Evolutionary conservation across 495 filamentous ascomycete genomes (phyloP).

Genomic region (Zalerion maritima): DNA sequence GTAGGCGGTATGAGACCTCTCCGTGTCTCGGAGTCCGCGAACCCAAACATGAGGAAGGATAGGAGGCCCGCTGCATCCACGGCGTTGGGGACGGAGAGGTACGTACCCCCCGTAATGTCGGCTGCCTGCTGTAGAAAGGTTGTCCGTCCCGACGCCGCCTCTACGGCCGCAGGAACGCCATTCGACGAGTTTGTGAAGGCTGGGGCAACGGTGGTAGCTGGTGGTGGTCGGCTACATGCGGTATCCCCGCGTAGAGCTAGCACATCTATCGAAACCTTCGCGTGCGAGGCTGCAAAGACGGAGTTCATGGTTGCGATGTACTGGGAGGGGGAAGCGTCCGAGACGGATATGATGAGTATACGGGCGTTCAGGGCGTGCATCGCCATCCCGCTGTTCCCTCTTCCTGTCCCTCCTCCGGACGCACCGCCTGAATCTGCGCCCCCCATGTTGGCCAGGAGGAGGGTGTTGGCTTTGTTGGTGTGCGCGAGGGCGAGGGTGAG

Average conservation of each 20-base stretch:
- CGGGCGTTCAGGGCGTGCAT: conserved; percentile 53
- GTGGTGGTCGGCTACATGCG: too few species aligned
- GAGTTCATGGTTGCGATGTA: conserved; percentile 98
- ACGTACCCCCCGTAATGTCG: conserved; percentile 80
- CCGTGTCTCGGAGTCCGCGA: conserved; percentile 58
- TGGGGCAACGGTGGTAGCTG: too few species aligned
- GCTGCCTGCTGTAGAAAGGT: conserved; percentile 93
- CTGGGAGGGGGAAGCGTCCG: conserved; percentile 68
- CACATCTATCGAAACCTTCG: conserved; percentile 79
- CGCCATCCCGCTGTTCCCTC: conserved; percentile 13
- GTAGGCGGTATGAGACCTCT: conserved; percentile 56
- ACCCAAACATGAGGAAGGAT: conserved; percentile 93
- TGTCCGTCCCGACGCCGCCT: too few species aligned
- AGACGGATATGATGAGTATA: conserved; percentile 71
- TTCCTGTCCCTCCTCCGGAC: conserved; percentile 17
- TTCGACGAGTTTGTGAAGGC: too few species aligned
- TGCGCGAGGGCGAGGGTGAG: conserved; percentile 78
- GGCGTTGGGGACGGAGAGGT: conserved; percentile 55
- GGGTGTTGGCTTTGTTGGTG: conserved; percentile 49
- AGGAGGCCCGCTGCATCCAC: conserved; percentile 47
- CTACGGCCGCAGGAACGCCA: too few species aligned
- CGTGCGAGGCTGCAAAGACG: conserved; percentile 84
- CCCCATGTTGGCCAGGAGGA: conserved; percentile 20
- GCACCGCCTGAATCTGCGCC: conserved; percentile 14
- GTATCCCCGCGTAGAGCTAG: conserved; percentile 70